These are phyloP conservation scores for Scenedesmus sp. DNA, from an alignment of 163 green algal genomes.

Conservation along the genomic window DNA sequence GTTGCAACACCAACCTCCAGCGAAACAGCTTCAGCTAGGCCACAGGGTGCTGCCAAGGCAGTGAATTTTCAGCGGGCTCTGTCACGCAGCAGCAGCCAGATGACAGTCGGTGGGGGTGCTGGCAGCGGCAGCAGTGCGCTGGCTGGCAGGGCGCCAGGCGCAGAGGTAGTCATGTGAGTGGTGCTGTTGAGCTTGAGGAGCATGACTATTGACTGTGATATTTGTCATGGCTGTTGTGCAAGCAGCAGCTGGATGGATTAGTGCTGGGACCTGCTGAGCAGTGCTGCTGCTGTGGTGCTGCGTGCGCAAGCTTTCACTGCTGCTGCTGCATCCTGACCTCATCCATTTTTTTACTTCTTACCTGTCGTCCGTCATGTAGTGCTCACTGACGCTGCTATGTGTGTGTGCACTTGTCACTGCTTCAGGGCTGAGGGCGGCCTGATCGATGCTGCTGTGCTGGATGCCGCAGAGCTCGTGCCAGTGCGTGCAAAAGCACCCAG, in stretches of 20 bases:
- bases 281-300: not conserved
- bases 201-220: not conserved
- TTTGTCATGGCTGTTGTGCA: not conserved
- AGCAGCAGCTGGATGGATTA: not conserved
- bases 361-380: too few species aligned
- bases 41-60: not conserved
- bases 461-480: slow-evolving; percentile 28
- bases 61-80: not conserved
- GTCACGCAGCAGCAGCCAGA: slow-evolving; percentile 7
- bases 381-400: not conserved
- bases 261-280: not conserved
- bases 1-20: not conserved
- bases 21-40: not conserved
- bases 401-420: not conserved
- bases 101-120: not conserved
- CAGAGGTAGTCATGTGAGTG: not conserved
- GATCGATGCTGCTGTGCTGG: slow-evolving; percentile 41
- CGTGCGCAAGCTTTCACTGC: not conserved
- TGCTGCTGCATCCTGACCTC: not conserved
- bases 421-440: slow-evolving; percentile 13
- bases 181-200: not conserved
- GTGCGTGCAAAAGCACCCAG: slow-evolving; percentile 17
- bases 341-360: not conserved
- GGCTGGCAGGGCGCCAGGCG: not conserved
- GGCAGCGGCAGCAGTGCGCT: not conserved